Conservation (phyloP, 2,329 filamentous ascomycete genomes). For the Fusarium tjaetaba region DNA sequence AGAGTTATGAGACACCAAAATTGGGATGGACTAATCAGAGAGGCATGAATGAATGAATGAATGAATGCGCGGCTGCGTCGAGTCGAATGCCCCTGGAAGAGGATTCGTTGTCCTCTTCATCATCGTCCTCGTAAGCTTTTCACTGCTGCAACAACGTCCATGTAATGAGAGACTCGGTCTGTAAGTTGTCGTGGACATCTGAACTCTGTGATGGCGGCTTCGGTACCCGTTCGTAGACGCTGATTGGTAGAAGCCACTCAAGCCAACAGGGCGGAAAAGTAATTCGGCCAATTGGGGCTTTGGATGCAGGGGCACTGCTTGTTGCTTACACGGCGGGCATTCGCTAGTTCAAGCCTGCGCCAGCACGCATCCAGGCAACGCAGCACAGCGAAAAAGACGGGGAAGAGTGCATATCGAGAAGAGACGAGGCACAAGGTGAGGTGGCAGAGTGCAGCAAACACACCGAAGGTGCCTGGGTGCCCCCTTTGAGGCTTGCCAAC, state of each 20-base stretch:
- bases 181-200: slow-evolving; percentile 10
- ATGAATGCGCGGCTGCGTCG: slow-evolving; percentile 12
- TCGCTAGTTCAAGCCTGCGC: slow-evolving; percentile 21
- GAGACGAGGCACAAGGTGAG: background rate
- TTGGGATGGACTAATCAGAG: background rate
- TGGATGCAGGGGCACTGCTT: slow-evolving; percentile 19
- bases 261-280: slow-evolving; percentile 16
- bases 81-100: background rate
- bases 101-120: slow-evolving; percentile 30
- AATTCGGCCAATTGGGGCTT: slow-evolving; percentile 29
- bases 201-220: slow-evolving; percentile 36
- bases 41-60: slow-evolving; percentile 12
- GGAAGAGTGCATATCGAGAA: background rate
- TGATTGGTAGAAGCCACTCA: slow-evolving; percentile 17
- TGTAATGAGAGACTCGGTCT: slow-evolving; percentile 31
- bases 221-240: slow-evolving; percentile 23
- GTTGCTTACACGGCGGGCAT: slow-evolving; percentile 32
- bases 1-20: slow-evolving; percentile 5
- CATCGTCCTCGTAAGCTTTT: slow-evolving; percentile 33
- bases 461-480: background rate
- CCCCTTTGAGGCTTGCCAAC: background rate
- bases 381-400: slow-evolving; percentile 1
- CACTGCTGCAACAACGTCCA: slow-evolving; percentile 1
- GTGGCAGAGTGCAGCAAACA: background rate
- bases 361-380: slow-evolving; percentile 4